Evolutionary conservation across 1,284 basidiomycete genomes (phyloP), one percentile per base, ranked within the genome.

Genomic region (Takashimella tepidaria): DNA sequence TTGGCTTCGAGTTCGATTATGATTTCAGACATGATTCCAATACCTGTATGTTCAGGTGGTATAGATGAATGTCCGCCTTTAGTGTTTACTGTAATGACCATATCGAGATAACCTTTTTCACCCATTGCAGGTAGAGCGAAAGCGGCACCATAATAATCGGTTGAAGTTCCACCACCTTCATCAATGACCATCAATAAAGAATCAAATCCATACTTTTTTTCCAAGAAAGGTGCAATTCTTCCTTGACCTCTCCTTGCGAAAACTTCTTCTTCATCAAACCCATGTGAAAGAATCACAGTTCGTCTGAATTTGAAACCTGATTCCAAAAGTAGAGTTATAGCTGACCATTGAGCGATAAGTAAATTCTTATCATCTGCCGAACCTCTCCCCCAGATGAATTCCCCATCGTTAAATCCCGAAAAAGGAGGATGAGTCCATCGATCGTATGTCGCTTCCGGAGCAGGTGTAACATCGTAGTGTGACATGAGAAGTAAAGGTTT

Each of bases 401-500:
- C 63, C 6, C 66, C 73, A 44, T 74, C 73, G 53, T 66, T 69
- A 59, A 62, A 57, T 1, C 70, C 76, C n/a, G 59, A 63, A 59
- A 76, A 76, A 19, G 74, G 68, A 6, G 64, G 59, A 49, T 76
- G 62, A 5, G 68, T 72, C 76, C 76, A 77, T 13, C 69, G 62
- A 51, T 72, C 66, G 27, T 57, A 64, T 0, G 75, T 74, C 23
- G 62, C 66, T 8, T 58, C 53, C 0, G 73, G 70, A 0, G 68
- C 75, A 12, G 75, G 76, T 3, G 71, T 72, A 22, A 74, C 76
- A 51, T 77, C 76, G 59, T 76, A 75, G 57, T 78, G 63, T 51
- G 72, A 63, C 70, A 74, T 72, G 5, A 76, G 56, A 1, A 79
- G 57, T 6, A 79, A 62, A 0, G 79, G 79, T 55, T 79, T 78